Evolutionary conservation across 495 filamentous ascomycete genomes (phyloP).

Genomic region (Aspergillus bertholletiae): DNA sequence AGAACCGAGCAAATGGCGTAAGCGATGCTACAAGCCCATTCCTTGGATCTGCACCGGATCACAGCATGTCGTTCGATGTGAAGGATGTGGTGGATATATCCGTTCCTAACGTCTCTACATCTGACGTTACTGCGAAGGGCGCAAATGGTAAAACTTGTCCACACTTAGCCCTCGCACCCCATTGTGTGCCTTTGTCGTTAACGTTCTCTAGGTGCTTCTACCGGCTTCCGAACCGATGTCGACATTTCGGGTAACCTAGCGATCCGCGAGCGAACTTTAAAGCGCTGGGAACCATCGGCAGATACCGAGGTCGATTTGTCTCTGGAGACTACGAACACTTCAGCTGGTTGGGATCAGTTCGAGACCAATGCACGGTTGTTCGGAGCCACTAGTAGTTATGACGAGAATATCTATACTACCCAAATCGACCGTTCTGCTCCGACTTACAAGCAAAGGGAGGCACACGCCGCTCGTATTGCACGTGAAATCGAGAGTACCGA

Average conservation of each 20-base stretch:
- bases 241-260: conserved; percentile 77
- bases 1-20: conserved; percentile 54
- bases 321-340: conserved; percentile 53
- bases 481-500: conserved; percentile 79
- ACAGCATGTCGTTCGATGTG: conserved; percentile 73
- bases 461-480: conserved; percentile 76
- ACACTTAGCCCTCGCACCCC: neutral
- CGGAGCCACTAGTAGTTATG: conserved; percentile 80
- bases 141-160: conserved; percentile 65
- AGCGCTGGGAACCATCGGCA: conserved; percentile 76
- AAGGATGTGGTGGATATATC: conserved; percentile 71
- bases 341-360: conserved; percentile 86
- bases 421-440: conserved; percentile 79
- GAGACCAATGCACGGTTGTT: conserved; percentile 83
- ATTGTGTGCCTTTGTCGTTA: conserved; percentile 3
- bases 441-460: conserved; percentile 69
- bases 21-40: conserved; percentile 50
- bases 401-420: conserved; percentile 94
- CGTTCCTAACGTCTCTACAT: conserved; percentile 51
- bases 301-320: conserved; percentile 61
- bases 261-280: conserved; percentile 69
- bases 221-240: conserved; percentile 77
- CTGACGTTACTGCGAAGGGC: conserved; percentile 48
- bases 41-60: conserved; percentile 58
- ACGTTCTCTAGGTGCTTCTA: conserved; percentile 37